phyloP scores from a whole-genome alignment of 176 grass and related monocot genomes.

The Pontederia crassipes region DNA sequence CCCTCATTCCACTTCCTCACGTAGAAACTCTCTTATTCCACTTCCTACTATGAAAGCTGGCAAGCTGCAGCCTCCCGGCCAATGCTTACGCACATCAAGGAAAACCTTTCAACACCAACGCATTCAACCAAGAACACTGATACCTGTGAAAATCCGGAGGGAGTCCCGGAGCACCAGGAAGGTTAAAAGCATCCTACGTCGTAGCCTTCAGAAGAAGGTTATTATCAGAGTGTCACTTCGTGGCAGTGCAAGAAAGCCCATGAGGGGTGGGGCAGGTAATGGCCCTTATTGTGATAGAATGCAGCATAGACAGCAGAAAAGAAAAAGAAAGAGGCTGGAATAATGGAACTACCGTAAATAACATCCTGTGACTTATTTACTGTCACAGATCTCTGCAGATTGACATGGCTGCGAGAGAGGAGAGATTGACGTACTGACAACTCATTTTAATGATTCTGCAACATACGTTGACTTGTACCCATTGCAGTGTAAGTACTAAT shows the following conservation, averaged over 20 bases:
- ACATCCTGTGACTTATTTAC: not conserved
- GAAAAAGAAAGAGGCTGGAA: conserved; percentile 72
- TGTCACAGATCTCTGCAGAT: not conserved
- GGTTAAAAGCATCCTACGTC: conserved; percentile 65
- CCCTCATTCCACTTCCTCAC: conserved; percentile 24
- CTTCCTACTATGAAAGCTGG: conserved; percentile 20
- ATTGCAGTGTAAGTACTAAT: too few species aligned
- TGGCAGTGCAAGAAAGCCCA: conserved; percentile 23
- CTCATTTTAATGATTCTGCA: too few species aligned
- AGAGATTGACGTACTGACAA: too few species aligned
- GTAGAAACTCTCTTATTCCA: conserved; percentile 41
- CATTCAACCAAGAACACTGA: conserved; percentile 13
- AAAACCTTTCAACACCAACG: conserved; percentile 21
- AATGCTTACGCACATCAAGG: not conserved
- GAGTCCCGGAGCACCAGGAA: conserved; percentile 38
- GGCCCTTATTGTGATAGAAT: not conserved
- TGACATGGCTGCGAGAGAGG: not conserved
- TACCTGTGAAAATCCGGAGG: not conserved
- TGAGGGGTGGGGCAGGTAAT: conserved; percentile 19
- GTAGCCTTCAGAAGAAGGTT: conserved; percentile 96
- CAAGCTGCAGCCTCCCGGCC: conserved; percentile 1
- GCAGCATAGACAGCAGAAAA: conserved; percentile 18
- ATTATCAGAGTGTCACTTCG: conserved; percentile 33
- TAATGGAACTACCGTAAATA: conserved; percentile 23
- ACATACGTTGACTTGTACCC: too few species aligned